Base-by-base conservation (phyloP, 108 stramenopile species). In the Fistulifera solaris region DNA sequence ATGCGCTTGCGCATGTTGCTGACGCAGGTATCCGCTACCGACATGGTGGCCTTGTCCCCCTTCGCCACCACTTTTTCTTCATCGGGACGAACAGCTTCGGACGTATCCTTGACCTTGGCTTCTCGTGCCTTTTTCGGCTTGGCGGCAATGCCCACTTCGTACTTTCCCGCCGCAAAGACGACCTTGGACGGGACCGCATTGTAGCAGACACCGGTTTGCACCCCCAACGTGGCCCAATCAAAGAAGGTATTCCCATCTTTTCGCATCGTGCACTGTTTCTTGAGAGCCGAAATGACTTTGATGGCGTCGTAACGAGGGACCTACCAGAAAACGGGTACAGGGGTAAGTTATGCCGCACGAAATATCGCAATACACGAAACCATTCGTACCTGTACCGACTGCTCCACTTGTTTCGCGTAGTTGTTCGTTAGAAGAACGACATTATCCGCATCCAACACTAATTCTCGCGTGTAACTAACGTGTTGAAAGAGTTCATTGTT, bases 361-460 rank as follows among this genome's bases (percentile, higher is more conserved):
- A 11, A 40, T 7, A 5, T 7, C n/a, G 22, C 1, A 0, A 46
- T 2, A 40, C 2, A 18, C 38, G 21, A 5, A 52, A 21, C 61
- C 19, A 12, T 8, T 76, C 87, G 41, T 56, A 89, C 87, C 75
- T 81, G 78, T 21, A 93, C 66, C 38, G 89, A 56, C 44, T 70
- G 70, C 38, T 93, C 87, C 13, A 82, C 81, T 54, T 86, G 72
- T 38, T 67, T 49, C 14, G 75, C 70, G 8, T 78, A 77, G 63
- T 76, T 62, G 13, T 59, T 59, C 5, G 84, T 59, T 66, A 90
- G 80, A 38, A 78, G 50, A 43, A 80, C 71, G 31, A 88, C 22
- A 59, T 94, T 94, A 39, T 90, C 85, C 8, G 76, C 80, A 61
- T 94, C 93, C 65, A 94, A 47, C 27, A 88, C 93, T 15, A 85